Evolutionary conservation across 331 rosid genomes (phyloP), one percentile per base, ranked within the genome.

Genomic region (Pyracantha coccinea): DNA sequence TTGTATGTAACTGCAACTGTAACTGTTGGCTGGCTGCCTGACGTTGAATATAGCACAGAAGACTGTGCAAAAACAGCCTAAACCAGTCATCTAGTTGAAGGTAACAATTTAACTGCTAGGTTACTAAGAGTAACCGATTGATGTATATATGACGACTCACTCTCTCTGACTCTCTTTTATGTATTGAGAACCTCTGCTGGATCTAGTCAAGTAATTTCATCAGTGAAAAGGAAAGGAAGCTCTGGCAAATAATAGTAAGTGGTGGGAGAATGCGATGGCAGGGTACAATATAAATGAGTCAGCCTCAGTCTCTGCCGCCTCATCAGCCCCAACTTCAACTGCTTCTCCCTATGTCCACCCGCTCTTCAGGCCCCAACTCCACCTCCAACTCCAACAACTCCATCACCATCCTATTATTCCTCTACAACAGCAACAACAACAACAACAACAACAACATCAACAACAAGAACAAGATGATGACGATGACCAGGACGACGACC

Each of bases 231-330:
- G 50, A 41, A 3, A 41, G 50, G 50, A 41, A 41, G 50, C 50
- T 41, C 60, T 79, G 66, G 79, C 75, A 67, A 79, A 73, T 72
- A 79, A 23, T 41, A 41, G 50, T 41, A 41, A 41, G 80, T 75
- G 77, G 84, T 63, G 77, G 77, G 64, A 70, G 65, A 54, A 72
- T 63, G 50, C 70, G 28, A 80, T 80, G 84, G 84, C 80, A 54
- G 77, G 73, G 21, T 75, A 80, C 76, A 75, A 69, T 38, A 41
- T 11, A 11, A 41, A 41, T 41, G 50, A 41, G 50, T 41, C 50
- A 1, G 5, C 16, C 50, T 12, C 50, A 4, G 50, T 41, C 50
- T 41, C 50, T 1, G 16, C 50, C 16, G 50, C 50, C 16, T 41
- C 50, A 41, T 41, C 60, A 62, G 70, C 41, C 60, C 44, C 67